Conservation (phyloP, 441 rosid genomes). For the Euphorbia schlechtendalii region DNA sequence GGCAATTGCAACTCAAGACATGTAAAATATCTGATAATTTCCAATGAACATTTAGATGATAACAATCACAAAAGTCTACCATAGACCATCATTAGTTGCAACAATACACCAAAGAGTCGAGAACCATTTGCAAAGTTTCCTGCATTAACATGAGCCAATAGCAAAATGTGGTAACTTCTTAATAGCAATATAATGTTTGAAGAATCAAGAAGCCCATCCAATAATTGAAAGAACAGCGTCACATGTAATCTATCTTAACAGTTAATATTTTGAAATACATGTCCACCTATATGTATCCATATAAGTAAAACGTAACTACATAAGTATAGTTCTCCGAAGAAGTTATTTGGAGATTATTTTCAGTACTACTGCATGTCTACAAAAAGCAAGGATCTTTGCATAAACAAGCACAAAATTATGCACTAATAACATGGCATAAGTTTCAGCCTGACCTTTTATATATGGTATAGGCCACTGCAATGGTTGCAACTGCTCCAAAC, state of each 20-base stretch:
- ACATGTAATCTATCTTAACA: slow-evolving; percentile 17
- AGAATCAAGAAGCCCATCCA: slow-evolving; percentile 5
- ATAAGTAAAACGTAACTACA: slow-evolving; percentile 14
- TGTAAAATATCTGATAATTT: background rate
- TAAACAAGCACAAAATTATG: slow-evolving; percentile 17
- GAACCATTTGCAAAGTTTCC: background rate
- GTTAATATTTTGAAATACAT: slow-evolving; percentile 22
- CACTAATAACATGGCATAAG: slow-evolving; percentile 15
- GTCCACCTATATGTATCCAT: slow-evolving; percentile 9
- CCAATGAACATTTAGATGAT: background rate
- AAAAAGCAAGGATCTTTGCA: slow-evolving; percentile 16
- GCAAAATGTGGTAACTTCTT: background rate
- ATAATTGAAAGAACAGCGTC: background rate
- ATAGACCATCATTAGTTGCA: background rate
- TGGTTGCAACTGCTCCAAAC: slow-evolving; percentile 52
- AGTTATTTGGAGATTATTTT: slow-evolving; percentile 31
- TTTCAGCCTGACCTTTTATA: slow-evolving; percentile 48
- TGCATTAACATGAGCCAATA: background rate
- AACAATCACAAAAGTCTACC: background rate
- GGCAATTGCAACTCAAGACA: background rate
- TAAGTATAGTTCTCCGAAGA: slow-evolving; percentile 19
- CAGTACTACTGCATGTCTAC: slow-evolving; percentile 12
- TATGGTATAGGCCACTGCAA: slow-evolving; percentile 53
- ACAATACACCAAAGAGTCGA: background rate
- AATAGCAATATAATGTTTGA: slow-evolving; percentile 3